Evolutionary conservation across 2,329 filamentous ascomycete genomes (phyloP).

Genomic region (Harringtonia lauricola): DNA sequence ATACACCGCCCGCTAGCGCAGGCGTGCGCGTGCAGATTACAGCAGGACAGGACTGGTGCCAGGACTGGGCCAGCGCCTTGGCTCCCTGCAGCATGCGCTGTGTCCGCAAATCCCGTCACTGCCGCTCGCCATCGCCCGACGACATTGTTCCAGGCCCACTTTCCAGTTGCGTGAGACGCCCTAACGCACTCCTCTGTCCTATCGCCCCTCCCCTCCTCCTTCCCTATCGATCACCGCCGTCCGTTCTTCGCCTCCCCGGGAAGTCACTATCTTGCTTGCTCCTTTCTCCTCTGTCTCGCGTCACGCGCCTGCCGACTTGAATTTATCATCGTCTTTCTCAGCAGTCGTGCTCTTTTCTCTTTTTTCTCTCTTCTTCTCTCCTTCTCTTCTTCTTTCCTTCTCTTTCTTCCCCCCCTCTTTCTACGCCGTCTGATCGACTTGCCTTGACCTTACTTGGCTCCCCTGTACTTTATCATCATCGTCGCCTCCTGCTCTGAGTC

Average conservation of each 20-base stretch:
- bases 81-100: neutral
- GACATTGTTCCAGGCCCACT: neutral
- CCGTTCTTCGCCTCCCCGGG: neutral
- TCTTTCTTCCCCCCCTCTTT: neutral
- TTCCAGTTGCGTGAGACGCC: neutral
- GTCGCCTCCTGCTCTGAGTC: conserved; percentile 7
- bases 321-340: neutral
- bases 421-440: neutral
- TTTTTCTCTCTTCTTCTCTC: neutral
- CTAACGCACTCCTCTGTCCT: neutral
- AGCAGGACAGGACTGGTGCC: too few relatives aligned
- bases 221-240: neutral
- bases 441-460: neutral
- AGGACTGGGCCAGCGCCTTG: neutral
- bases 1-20: too few relatives aligned
- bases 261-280: neutral
- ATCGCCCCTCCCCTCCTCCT: neutral
- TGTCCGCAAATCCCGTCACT: conserved; percentile 10
- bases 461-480: neutral
- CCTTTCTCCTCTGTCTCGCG: neutral
- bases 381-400: neutral
- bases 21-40: too few relatives aligned
- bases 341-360: neutral
- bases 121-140: conserved; percentile 7
- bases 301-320: neutral